These are phyloP conservation scores for Abelmoschus esculentus DNA, from an alignment of 345 rosid species.

Conservation along the genomic window DNA sequence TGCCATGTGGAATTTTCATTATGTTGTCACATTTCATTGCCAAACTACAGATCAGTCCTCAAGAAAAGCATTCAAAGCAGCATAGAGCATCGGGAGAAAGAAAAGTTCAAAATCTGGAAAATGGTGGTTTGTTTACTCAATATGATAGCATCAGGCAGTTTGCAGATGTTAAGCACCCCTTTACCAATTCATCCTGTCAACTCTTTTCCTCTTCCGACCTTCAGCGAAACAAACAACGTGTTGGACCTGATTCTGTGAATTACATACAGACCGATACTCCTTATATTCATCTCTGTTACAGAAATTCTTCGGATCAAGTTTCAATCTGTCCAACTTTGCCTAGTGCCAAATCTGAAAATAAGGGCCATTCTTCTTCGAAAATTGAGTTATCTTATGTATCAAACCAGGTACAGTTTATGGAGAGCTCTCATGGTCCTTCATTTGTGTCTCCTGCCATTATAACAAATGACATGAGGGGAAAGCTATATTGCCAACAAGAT, in stretches of 20 bases:
- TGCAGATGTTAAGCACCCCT: conserved; percentile 21
- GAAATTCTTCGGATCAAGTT: conserved; percentile 38
- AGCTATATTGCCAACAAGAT: conserved; percentile 21
- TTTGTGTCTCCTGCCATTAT: conserved; percentile 26
- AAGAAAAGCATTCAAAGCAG: conserved; percentile 33
- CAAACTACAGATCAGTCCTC: conserved; percentile 36
- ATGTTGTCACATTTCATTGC: conserved; percentile 10
- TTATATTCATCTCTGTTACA: conserved; percentile 22
- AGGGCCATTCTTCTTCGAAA: conserved; percentile 33
- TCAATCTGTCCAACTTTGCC: conserved; percentile 43
- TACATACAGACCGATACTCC: conserved; percentile 18
- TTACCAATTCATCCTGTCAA: conserved; percentile 24
- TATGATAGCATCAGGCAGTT: conserved; percentile 27
- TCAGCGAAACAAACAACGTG: conserved; percentile 17
- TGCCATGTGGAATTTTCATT: neutral
- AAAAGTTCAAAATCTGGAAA: conserved; percentile 28
- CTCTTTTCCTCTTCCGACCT: conserved; percentile 21
- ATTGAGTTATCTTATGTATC: conserved; percentile 54
- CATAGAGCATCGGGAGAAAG: conserved; percentile 33
- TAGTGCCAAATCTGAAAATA: conserved; percentile 43
- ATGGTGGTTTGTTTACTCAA: conserved; percentile 35
- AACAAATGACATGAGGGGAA: conserved; percentile 26
- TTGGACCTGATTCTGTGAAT: conserved; percentile 26
- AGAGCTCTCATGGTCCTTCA: conserved; percentile 32
- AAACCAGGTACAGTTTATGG: conserved; percentile 40